Conservation (phyloP, 208 protist genomes). For the Crithidia bombi region DNA sequence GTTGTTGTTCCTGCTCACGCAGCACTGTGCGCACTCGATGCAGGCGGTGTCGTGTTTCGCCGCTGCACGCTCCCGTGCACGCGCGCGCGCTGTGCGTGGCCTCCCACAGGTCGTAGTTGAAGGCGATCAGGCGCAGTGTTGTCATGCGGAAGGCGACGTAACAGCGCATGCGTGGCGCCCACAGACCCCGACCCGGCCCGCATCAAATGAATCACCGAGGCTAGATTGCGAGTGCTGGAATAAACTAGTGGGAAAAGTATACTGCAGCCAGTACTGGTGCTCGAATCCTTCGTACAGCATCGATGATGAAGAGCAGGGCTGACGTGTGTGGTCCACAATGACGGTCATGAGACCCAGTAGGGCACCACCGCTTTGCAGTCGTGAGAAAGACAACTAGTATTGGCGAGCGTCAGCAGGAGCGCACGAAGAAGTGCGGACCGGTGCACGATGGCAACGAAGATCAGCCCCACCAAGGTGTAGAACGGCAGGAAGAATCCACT, state of each 20-base stretch:
- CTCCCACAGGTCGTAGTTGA: slow-evolving; percentile 68
- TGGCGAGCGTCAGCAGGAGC: slow-evolving; percentile 32
- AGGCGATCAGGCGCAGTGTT: slow-evolving; percentile 86
- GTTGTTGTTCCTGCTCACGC: slow-evolving; percentile 32
- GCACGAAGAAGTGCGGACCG: slow-evolving; percentile 40
- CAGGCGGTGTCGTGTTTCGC: slow-evolving; percentile 38
- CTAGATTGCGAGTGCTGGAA: too few relatives aligned
- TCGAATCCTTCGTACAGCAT: slow-evolving; percentile 34
- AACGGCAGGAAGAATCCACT: too few relatives aligned
- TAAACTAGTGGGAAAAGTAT: not conserved
- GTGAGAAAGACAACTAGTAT: slow-evolving; percentile 44
- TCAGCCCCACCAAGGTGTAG: slow-evolving; percentile 15
- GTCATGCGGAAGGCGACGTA: slow-evolving; percentile 72
- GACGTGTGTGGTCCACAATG: slow-evolving; percentile 60
- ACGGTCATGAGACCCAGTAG: slow-evolving; percentile 48
- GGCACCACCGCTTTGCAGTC: slow-evolving; percentile 50
- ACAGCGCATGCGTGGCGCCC: slow-evolving; percentile 52
- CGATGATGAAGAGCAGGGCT: slow-evolving; percentile 42
- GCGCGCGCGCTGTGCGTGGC: slow-evolving; percentile 21
- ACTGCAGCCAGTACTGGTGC: slow-evolving; percentile 31
- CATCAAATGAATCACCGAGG: too few relatives aligned
- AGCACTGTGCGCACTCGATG: slow-evolving; percentile 46
- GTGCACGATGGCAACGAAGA: slow-evolving; percentile 36
- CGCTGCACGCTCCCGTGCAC: slow-evolving; percentile 30
- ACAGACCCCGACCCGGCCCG: too few relatives aligned